Conservation (phyloP, 805 yeast genomes). For the Wickerhamiella kazuoi region DNA sequence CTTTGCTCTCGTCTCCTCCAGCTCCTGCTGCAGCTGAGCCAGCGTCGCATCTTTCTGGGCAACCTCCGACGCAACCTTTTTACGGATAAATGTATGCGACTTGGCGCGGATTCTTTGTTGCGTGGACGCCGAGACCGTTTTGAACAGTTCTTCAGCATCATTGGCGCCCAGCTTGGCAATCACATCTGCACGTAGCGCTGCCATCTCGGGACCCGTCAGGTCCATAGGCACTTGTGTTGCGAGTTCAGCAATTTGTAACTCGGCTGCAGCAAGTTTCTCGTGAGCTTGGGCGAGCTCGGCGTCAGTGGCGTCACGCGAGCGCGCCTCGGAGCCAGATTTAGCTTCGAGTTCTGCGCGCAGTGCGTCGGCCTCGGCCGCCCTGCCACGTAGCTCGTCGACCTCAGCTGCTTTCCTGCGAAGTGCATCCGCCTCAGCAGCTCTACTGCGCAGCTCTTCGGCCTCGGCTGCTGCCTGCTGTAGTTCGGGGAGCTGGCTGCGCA, state of each 20-base stretch:
- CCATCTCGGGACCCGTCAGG: constrained; percentile 4
- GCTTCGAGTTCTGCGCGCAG: background rate
- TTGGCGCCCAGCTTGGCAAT: constrained; percentile 2
- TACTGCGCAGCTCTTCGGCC: constrained; percentile 20
- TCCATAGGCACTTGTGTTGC: background rate
- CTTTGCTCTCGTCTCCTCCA: background rate
- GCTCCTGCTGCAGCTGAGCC: background rate
- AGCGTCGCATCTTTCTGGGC: constrained; percentile 7
- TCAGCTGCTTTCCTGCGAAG: background rate
- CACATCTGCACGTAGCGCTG: constrained; percentile 3
- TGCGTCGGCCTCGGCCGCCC: background rate
- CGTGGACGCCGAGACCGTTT: constrained; percentile 8
- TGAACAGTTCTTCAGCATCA: constrained; percentile 5
- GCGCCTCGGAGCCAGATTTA: background rate
- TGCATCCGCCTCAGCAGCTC: constrained; percentile 2
- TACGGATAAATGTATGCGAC: constrained; percentile 9
- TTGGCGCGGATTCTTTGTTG: constrained; percentile 10
- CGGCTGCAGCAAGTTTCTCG: background rate
- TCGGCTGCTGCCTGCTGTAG: constrained; percentile 28
- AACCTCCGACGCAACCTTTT: constrained; percentile 3
- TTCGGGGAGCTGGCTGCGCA: constrained; percentile 2
- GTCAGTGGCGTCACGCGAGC: background rate
- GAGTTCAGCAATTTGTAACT: background rate
- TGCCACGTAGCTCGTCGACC: background rate
- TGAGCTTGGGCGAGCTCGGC: background rate